Evolutionary conservation across 345 rosid species (phyloP).

Genomic region (Populus simonii): DNA sequence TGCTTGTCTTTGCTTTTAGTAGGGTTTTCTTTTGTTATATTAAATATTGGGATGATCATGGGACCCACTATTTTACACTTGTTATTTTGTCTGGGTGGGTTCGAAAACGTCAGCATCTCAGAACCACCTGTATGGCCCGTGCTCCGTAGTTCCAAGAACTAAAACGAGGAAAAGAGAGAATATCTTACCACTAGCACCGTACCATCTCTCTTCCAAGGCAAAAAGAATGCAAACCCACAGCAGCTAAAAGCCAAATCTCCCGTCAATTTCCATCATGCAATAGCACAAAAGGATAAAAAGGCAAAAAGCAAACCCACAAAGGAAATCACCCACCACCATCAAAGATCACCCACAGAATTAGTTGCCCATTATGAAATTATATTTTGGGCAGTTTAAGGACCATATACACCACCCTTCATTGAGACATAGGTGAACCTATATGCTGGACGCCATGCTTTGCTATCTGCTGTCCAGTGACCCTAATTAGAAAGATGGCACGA

Average conservation of each 20-base stretch:
- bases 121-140: too few species aligned
- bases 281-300: not conserved
- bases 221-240: not conserved
- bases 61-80: too few species aligned
- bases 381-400: not conserved
- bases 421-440: not conserved
- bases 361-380: slow-evolving; percentile 2
- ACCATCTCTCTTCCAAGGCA: too few species aligned
- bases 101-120: too few species aligned
- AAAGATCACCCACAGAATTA: slow-evolving; percentile 14
- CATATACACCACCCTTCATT: not conserved
- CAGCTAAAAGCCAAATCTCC: slow-evolving; percentile 43
- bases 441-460: not conserved
- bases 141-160: too few species aligned
- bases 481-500: slow-evolving; percentile 15
- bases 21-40: too few species aligned
- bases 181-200: rapidly evolving
- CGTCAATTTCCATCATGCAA: slow-evolving; percentile 24
- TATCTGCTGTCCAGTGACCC: slow-evolving; percentile 3
- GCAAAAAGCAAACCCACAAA: not conserved
- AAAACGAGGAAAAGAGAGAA: too few species aligned
- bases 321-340: slow-evolving; percentile 20
- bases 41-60: too few species aligned
- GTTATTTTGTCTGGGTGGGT: too few species aligned
- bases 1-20: too few species aligned